These are phyloP conservation scores for Wickerhamomyces subpelliculosus DNA, from an alignment of 805 yeast genomes.

Conservation along the genomic window DNA sequence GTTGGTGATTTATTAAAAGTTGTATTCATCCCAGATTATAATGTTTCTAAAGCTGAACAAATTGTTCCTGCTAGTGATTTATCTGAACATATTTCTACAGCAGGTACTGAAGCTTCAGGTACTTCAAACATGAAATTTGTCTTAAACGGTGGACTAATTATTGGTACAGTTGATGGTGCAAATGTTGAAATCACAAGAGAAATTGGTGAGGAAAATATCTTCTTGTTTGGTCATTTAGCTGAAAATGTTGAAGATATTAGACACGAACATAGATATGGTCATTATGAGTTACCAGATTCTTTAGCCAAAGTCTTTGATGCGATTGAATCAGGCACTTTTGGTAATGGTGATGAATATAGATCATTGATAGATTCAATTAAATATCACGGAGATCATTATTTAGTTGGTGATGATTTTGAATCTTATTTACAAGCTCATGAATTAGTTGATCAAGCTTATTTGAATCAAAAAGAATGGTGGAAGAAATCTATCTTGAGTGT, in stretches of 20 bases:
- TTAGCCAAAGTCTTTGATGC: constrained; percentile 57
- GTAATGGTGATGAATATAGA: constrained; percentile 58
- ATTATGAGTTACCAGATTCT: constrained; percentile 47
- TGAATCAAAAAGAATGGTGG: constrained; percentile 65
- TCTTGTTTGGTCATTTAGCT: constrained; percentile 83
- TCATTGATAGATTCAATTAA: constrained; percentile 63
- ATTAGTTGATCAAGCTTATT: constrained; percentile 65
- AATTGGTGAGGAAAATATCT: constrained; percentile 88
- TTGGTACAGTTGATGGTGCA: constrained; percentile 97
- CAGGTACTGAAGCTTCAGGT: constrained; percentile 96
- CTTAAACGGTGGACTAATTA: constrained; percentile 85
- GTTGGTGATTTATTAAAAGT: constrained; percentile 76
- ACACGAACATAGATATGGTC: constrained; percentile 59
- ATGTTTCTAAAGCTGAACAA: constrained; percentile 89
- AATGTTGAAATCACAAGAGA: constrained; percentile 93
- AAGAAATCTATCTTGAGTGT: constrained; percentile 72
- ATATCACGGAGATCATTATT: constrained; percentile 75
- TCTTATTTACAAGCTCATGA: constrained; percentile 78
- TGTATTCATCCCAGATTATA: constrained; percentile 85
- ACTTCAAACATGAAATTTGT: constrained; percentile 96
- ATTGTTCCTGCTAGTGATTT: constrained; percentile 86
- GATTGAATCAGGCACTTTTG: constrained; percentile 66
- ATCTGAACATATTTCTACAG: constrained; percentile 92
- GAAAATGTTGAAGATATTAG: constrained; percentile 86
- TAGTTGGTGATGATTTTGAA: constrained; percentile 86